Percentiles rank a stretch among this genome's conserved stretches.
Evolutionary conservation across 768 basidiomycete genomes (phyloP).

Genomic region (Mycena capillaripes): DNA sequence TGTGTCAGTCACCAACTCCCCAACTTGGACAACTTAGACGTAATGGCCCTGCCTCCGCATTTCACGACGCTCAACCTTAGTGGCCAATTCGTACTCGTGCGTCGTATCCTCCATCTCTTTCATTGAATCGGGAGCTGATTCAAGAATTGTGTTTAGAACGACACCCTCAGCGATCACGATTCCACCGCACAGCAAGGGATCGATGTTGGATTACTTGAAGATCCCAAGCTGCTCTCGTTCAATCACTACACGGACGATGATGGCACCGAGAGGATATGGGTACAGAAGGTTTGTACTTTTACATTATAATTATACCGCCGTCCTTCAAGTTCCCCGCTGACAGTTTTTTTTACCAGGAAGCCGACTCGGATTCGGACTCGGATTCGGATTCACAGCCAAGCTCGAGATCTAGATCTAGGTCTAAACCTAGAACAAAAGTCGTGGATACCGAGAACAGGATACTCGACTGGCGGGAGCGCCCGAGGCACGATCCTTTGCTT

Average conservation of each 20-base stretch:
- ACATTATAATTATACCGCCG: too few species aligned
- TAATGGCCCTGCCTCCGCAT: background rate
- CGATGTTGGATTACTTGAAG: too few species aligned
- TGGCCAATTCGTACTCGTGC: background rate
- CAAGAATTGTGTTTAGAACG: constrained; percentile 10
- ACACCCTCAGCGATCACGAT: background rate
- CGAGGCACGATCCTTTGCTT: background rate
- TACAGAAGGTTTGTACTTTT: background rate
- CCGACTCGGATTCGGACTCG: too few species aligned
- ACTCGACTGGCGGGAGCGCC: constrained; percentile 20
- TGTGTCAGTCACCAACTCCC: too few species aligned
- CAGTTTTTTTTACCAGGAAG: too few species aligned
- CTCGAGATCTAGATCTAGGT: too few species aligned
- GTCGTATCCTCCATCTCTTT: background rate
- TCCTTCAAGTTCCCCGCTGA: too few species aligned
- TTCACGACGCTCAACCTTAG: background rate
- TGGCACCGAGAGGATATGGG: constrained; percentile 17
- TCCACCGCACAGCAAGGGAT: background rate
- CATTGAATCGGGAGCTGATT: too few species aligned
- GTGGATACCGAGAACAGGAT: background rate
- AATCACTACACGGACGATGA: constrained; percentile 23
- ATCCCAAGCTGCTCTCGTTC: constrained; percentile 1
- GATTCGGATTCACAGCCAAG: too few species aligned
- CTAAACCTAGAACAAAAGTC: too few species aligned
- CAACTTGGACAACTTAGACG: too few species aligned